Evolutionary conservation across 305 asterid genomes (phyloP).

Genomic region (Plantago lanceolata): DNA sequence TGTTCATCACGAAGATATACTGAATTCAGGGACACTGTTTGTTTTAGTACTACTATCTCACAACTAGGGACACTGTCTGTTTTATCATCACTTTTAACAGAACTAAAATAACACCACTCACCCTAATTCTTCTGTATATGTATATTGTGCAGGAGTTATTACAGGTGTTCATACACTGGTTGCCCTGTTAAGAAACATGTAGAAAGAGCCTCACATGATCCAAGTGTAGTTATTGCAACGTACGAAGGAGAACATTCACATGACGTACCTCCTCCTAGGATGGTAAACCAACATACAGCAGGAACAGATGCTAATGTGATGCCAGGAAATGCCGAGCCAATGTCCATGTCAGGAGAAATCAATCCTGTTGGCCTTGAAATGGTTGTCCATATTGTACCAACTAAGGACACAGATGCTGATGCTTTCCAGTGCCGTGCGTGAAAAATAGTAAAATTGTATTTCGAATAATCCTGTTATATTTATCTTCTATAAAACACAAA

Average conservation of each 20-base stretch:
- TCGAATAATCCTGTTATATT: constrained; percentile 15
- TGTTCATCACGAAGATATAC: background rate
- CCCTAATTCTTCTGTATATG: constrained; percentile 24
- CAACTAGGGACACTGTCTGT: background rate
- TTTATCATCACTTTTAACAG: background rate
- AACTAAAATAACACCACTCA: background rate
- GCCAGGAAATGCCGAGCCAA: constrained; percentile 39
- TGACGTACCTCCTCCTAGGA: constrained; percentile 50
- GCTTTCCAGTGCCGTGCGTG: background rate
- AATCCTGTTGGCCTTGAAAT: constrained; percentile 40
- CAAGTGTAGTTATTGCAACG: constrained; percentile 56
- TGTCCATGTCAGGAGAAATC: constrained; percentile 49
- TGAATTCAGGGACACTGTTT: background rate
- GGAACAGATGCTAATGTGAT: constrained; percentile 33
- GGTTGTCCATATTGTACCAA: constrained; percentile 52
- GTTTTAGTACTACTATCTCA: background rate
- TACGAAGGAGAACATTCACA: constrained; percentile 62
- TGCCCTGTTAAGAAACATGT: constrained; percentile 90
- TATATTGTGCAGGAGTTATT: constrained; percentile 65
- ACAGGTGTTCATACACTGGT: constrained; percentile 81
- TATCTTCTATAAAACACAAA: constrained; percentile 5
- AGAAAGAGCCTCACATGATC: constrained; percentile 88
- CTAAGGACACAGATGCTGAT: constrained; percentile 29
- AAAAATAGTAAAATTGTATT: constrained; percentile 10
- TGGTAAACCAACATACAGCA: constrained; percentile 36